Percentiles rank a stretch among this genome's conserved stretches.
These are phyloP conservation scores for Kwoniella newhampshirensis DNA, from an alignment of 768 basidiomycete genomes.

Conservation along the genomic window DNA sequence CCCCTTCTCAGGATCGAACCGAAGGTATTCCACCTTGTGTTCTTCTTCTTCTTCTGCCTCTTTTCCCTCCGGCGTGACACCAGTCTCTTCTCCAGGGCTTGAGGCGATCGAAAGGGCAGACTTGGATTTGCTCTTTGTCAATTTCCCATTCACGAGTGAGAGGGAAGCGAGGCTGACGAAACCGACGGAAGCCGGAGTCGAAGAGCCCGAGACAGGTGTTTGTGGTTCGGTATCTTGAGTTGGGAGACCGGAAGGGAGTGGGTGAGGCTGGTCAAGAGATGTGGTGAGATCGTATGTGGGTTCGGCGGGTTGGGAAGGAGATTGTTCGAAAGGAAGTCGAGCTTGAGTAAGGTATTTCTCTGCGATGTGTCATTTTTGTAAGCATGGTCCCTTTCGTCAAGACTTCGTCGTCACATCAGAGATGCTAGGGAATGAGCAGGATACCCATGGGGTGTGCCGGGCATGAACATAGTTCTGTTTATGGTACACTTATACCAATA, in stretches of 20 bases:
- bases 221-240: not conserved
- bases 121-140: slow-evolving; percentile 2
- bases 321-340: slow-evolving; percentile 37
- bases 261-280: not conserved
- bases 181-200: slow-evolving; percentile 33
- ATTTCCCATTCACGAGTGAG: slow-evolving; percentile 14
- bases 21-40: slow-evolving; percentile 21
- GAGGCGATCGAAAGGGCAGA: not conserved
- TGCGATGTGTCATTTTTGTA: slow-evolving; percentile 7
- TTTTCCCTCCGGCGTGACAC: not conserved
- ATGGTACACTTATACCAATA: too few species aligned
- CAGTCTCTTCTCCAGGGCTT: not conserved
- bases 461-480: too few species aligned
- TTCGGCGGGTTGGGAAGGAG: slow-evolving; percentile 7
- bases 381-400: not conserved
- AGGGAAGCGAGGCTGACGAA: slow-evolving; percentile 34
- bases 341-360: slow-evolving; percentile 47
- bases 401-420: not conserved
- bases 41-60: slow-evolving; percentile 6
- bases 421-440: too few species aligned
- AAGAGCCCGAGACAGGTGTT: slow-evolving; percentile 19
- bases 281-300: slow-evolving; percentile 1
- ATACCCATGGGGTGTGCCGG: too few species aligned
- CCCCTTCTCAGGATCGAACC: slow-evolving; percentile 23
- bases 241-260: not conserved